Percentiles rank a stretch among this genome's conserved stretches.
Conservation (phyloP, 2,329 filamentous ascomycete species). For the Pestalotiopsis sp. region DNA sequence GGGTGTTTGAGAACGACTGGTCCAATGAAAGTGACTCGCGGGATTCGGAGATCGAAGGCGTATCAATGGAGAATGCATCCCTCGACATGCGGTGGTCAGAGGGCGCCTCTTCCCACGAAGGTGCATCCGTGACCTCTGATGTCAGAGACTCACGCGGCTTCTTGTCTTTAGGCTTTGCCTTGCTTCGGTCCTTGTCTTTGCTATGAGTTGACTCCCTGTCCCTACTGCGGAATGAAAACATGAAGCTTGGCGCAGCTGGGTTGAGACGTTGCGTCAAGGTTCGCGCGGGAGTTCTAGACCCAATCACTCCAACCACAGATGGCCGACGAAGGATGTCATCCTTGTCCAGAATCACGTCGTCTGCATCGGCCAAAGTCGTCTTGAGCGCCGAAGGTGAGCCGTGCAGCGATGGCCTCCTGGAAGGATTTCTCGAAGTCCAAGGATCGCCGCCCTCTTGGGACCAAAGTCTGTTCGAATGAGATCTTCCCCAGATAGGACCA, state of each 20-base stretch:
- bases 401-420: constrained; percentile 79
- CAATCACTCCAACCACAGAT: constrained; percentile 72
- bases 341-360: constrained; percentile 67
- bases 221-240: constrained; percentile 58
- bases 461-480: constrained; percentile 65
- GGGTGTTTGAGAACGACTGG: constrained; percentile 56
- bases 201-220: constrained; percentile 31
- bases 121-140: constrained; percentile 37
- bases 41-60: constrained; percentile 63
- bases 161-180: constrained; percentile 43
- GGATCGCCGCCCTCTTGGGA: constrained; percentile 54
- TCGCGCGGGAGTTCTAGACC: constrained; percentile 68
- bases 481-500: constrained; percentile 72
- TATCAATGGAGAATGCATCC: constrained; percentile 60
- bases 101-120: constrained; percentile 51
- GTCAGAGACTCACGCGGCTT: constrained; percentile 35
- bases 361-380: constrained; percentile 64
- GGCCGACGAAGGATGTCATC: constrained; percentile 56
- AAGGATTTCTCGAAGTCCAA: constrained; percentile 68
- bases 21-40: constrained; percentile 62
- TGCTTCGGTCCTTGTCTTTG: constrained; percentile 39
- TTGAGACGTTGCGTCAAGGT: constrained; percentile 71
- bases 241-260: constrained; percentile 75
- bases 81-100: constrained; percentile 57
- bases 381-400: constrained; percentile 69